Conservation (phyloP, 2,329 filamentous ascomycete species). For the Aplosporella prunicola region DNA sequence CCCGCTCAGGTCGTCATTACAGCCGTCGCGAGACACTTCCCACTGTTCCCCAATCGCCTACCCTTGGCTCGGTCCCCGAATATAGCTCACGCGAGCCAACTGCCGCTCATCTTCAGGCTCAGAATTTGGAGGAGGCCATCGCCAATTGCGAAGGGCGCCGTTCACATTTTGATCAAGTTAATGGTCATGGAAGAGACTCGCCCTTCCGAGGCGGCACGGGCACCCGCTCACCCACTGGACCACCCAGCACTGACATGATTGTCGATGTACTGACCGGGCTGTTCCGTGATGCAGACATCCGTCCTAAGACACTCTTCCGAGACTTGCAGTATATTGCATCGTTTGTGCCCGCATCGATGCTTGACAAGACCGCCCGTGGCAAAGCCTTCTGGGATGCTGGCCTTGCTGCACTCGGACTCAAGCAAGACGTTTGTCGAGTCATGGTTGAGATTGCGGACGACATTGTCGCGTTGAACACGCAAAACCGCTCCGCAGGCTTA, state of each 20-base stretch:
- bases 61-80: conserved; percentile 35
- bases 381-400: conserved; percentile 89
- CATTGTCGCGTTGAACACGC: conserved; percentile 59
- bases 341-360: conserved; percentile 47
- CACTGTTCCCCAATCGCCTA: conserved; percentile 35
- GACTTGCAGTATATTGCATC: conserved; percentile 49
- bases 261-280: conserved; percentile 35
- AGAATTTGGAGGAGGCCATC: conserved; percentile 55
- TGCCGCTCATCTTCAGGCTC: conserved; percentile 32
- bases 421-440: conserved; percentile 75
- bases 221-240: conserved; percentile 27
- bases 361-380: conserved; percentile 49
- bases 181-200: conserved; percentile 18
- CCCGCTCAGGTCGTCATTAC: conserved; percentile 40
- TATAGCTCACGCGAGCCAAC: conserved; percentile 35
- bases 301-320: conserved; percentile 39
- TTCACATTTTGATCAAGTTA: conserved; percentile 43
- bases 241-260: conserved; percentile 34
- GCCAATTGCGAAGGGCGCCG: conserved; percentile 61
- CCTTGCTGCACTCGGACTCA: conserved; percentile 77
- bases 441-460: conserved; percentile 69
- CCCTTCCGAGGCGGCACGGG: conserved; percentile 21
- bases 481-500: conserved; percentile 42
- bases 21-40: conserved; percentile 31
- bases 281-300: conserved; percentile 35